A percentile compares a stretch with the other conserved stretches of the same genome.
Evolutionary conservation across 2,329 filamentous ascomycete species (phyloP).

Genomic region (Aspergillus luchuensis): DNA sequence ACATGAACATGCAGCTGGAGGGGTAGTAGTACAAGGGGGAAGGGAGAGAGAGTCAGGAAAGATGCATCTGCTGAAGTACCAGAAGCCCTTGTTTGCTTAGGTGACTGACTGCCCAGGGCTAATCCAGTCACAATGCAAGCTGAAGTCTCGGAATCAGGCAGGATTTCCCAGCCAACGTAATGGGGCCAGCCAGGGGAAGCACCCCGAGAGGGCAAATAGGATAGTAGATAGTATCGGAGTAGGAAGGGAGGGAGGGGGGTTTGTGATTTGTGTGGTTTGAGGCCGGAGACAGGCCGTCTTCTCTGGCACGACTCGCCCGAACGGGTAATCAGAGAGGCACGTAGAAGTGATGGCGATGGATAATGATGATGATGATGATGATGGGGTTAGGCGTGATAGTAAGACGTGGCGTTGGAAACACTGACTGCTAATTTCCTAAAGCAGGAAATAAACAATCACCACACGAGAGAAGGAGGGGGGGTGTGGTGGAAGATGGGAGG

Average conservation of each 20-base stretch:
- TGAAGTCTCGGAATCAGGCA: neutral
- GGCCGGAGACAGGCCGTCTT: no score
- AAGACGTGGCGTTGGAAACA: neutral
- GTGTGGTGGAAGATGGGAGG: neutral
- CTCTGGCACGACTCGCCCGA: no score
- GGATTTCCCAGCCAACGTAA: conserved; percentile 1
- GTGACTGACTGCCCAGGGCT: conserved; percentile 5
- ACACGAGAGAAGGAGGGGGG: neutral
- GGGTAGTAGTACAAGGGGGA: conserved; percentile 14
- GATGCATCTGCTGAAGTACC: conserved; percentile 22
- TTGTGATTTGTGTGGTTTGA: neutral
- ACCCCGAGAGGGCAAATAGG: neutral
- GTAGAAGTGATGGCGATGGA: neutral
- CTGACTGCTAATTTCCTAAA: neutral
- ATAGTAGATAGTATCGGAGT: neutral
- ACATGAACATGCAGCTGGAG: conserved; percentile 18
- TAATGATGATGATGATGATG: neutral
- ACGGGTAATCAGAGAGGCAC: no score
- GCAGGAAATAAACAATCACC: neutral
- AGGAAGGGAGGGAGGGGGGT: neutral
- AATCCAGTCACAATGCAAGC: neutral
- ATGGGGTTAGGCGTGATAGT: neutral
- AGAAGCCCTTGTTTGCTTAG: conserved; percentile 19
- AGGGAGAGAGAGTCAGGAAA: conserved; percentile 10
- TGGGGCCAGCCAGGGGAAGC: conserved; percentile 1